Evolutionary conservation across 2,329 filamentous ascomycete genomes (phyloP).

Genomic region (Penicillium sp.): DNA sequence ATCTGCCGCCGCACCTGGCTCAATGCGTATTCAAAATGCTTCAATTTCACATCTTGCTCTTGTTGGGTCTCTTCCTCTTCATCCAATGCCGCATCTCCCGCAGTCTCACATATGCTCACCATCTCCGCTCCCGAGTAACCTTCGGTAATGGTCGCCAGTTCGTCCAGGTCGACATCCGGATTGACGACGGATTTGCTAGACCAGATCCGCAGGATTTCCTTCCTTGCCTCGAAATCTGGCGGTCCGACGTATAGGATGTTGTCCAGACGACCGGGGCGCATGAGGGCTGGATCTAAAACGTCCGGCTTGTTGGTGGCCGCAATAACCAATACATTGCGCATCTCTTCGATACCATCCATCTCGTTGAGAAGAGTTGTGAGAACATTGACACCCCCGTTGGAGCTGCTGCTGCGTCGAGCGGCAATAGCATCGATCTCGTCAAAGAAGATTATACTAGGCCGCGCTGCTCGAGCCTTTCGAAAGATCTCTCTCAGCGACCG

Average conservation of each 20-base stretch:
- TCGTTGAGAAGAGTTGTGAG: slow-evolving; percentile 86
- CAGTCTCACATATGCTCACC: slow-evolving; percentile 53
- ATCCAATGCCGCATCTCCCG: slow-evolving; percentile 49
- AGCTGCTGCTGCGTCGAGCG: slow-evolving; percentile 49
- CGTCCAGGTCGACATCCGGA: slow-evolving; percentile 59
- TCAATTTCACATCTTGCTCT: slow-evolving; percentile 35
- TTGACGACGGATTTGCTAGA: slow-evolving; percentile 57
- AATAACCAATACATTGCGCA: slow-evolving; percentile 78
- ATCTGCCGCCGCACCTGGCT: slow-evolving; percentile 53
- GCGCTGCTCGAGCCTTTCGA: slow-evolving; percentile 74
- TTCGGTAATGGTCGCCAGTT: slow-evolving; percentile 60
- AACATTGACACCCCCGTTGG: slow-evolving; percentile 64
- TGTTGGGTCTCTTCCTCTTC: slow-evolving; percentile 44
- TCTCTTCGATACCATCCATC: slow-evolving; percentile 87
- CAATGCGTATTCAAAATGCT: slow-evolving; percentile 45
- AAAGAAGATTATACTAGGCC: slow-evolving; percentile 91
- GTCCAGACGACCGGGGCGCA: slow-evolving; percentile 81
- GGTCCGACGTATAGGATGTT: slow-evolving; percentile 79
- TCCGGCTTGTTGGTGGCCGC: slow-evolving; percentile 90
- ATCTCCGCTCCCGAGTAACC: slow-evolving; percentile 86
- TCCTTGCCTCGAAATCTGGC: slow-evolving; percentile 66
- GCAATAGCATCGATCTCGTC: slow-evolving; percentile 91
- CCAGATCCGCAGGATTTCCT: slow-evolving; percentile 69
- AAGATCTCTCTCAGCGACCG: slow-evolving; percentile 80
- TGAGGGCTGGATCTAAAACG: slow-evolving; percentile 74